Base-by-base conservation (phyloP, 1,284 basidiomycete species). In the Phellopilus nigrolimitatus region DNA sequence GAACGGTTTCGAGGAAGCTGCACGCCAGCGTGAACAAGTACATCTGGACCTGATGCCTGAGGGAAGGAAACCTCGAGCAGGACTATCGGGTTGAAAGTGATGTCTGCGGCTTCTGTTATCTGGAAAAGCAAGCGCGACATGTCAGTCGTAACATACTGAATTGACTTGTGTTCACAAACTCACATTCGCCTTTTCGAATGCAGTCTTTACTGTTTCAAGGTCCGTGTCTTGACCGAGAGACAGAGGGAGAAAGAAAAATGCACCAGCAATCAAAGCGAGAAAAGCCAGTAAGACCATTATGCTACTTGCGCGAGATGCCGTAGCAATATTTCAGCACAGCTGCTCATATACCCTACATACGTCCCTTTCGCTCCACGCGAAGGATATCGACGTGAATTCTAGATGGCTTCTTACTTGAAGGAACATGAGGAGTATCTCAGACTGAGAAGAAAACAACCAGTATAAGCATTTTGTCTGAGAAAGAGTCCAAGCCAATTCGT, bases 1-100 rank as follows among this genome's bases (percentile, higher is more conserved):
- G 44, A 55, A 70, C 70, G 61, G 56, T 71, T 68, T 21, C 68
- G 64, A 43, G 69, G 69, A 8, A 75, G 60, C 37, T 72, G 68
- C n/a, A 67, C 56, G 19, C 72, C 70, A 30, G 70, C 69, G 39
- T 68, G 62, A n/a, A 73, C 61, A 6, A 62, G 63, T 28, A 74
- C 65, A 13, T 62, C 56, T 22, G 56, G 47, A 4, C 62, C 65
- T 25, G 55, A 56, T 0, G 62, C 53, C 49, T 71, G 62, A 5
- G 68, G 68, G 38, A 71, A 64, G 6, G 64, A 59, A 6, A 71
- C 69, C 45, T 71, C 66, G 15, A 72, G 59, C n/a, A 71, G 57
- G 9, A 62, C 62, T 15, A 54, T 61, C 0, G 71, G 69, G 27
- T 71, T 52, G 57, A 72, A 71, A 9, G 47, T 62, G 31, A 72